A percentile compares a stretch with the other conserved stretches of the same genome.
These are phyloP conservation scores for Polyporus tsugae DNA, from an alignment of 1,284 basidiomycete genomes.

Conservation along the genomic window DNA sequence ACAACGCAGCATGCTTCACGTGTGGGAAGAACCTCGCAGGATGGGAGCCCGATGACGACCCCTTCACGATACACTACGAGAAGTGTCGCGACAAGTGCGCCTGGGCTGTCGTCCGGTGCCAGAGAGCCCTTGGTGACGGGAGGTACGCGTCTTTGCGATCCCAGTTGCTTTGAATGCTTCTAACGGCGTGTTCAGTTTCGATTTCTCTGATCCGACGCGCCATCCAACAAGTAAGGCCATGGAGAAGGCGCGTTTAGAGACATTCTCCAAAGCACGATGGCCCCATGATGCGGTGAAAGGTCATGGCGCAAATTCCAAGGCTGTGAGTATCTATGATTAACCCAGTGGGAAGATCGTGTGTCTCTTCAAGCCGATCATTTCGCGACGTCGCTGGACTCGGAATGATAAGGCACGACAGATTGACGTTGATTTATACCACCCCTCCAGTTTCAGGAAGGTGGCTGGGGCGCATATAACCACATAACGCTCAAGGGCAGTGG, in stretches of 20 bases:
- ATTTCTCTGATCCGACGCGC: conserved; percentile 61
- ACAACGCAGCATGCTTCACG: conserved; percentile 79
- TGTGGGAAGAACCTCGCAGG: conserved; percentile 81
- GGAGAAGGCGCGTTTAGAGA: conserved; percentile 73
- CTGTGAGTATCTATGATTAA: conserved; percentile 52
- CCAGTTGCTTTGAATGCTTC: conserved; percentile 5
- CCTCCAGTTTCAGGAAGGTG: not conserved
- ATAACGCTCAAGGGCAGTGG: not conserved
- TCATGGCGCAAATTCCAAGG: conserved; percentile 75
- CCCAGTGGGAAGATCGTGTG: too few relatives aligned
- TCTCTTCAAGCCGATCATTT: not conserved
- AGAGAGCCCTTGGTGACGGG: conserved; percentile 62
- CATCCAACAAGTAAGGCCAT: conserved; percentile 72
- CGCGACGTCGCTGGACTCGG: not conserved
- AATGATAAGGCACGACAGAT: not conserved
- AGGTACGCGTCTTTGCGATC: conserved; percentile 51
- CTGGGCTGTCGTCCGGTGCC: conserved; percentile 83
- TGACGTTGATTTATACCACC: conserved; percentile 16
- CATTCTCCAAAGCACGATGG: conserved; percentile 75
- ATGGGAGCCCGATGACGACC: conserved; percentile 85
- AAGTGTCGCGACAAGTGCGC: conserved; percentile 71
- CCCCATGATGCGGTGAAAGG: conserved; percentile 71
- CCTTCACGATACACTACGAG: conserved; percentile 77
- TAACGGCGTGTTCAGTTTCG: conserved; percentile 21
- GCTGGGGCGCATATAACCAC: not conserved